Evolutionary conservation across 441 rosid species (phyloP).

Genomic region (Adansonia madagascariensis): DNA sequence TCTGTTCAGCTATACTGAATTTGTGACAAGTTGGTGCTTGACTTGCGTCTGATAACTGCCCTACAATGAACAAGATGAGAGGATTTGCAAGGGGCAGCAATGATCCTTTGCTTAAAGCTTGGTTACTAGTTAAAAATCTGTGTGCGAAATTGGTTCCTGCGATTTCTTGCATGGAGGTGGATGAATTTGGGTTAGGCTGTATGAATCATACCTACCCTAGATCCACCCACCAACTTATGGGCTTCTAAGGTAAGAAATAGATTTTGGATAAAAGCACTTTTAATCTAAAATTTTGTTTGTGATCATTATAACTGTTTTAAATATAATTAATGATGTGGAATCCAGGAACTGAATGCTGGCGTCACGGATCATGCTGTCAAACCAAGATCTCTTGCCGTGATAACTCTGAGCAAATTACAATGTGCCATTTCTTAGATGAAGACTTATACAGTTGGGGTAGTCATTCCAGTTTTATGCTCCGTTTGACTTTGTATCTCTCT

Average conservation of each 20-base stretch:
- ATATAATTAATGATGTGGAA: neutral
- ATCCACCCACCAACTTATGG: slow-evolving; percentile 34
- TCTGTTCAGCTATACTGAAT: neutral
- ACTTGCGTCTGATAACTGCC: neutral
- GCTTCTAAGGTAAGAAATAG: slow-evolving; percentile 35
- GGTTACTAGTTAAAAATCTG: neutral
- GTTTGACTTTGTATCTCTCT: too few species aligned
- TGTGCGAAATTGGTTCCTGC: slow-evolving; percentile 23
- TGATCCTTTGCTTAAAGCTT: neutral
- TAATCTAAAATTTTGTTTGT: neutral
- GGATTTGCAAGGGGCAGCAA: slow-evolving; percentile 14
- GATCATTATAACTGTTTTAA: slow-evolving; percentile 16
- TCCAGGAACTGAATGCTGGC: slow-evolving; percentile 35
- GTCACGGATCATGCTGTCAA: slow-evolving; percentile 8
- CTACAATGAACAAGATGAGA: neutral
- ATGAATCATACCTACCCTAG: slow-evolving; percentile 23
- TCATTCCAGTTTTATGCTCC: too few species aligned
- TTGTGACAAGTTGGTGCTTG: slow-evolving; percentile 26
- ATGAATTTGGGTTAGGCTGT: slow-evolving; percentile 32
- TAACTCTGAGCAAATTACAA: neutral
- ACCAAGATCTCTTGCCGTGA: neutral
- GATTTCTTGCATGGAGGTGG: slow-evolving; percentile 30
- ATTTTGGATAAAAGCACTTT: neutral
- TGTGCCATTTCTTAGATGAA: slow-evolving; percentile 7
- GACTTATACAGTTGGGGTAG: neutral